Conservation (phyloP, 768 basidiomycete species). For the Coprinellus micaceus region DNA sequence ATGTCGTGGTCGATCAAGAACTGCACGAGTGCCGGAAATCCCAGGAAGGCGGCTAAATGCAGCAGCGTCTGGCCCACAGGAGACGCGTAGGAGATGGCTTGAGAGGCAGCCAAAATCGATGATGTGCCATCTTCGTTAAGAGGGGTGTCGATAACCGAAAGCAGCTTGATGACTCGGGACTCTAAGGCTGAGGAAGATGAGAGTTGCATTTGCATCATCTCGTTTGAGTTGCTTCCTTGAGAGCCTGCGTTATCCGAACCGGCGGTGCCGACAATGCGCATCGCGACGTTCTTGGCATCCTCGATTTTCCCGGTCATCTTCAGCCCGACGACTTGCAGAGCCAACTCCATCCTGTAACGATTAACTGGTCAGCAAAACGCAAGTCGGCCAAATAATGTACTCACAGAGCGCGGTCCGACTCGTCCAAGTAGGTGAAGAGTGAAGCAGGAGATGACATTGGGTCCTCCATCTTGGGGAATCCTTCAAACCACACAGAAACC, state of each 20-base stretch:
- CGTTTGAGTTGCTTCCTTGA: constrained; percentile 26
- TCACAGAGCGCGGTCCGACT: constrained; percentile 84
- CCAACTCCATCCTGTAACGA: constrained; percentile 81
- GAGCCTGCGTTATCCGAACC: constrained; percentile 47
- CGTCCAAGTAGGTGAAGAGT: constrained; percentile 88
- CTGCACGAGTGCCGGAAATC: constrained; percentile 62
- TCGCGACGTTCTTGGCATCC: constrained; percentile 88
- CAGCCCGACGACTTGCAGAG: constrained; percentile 89
- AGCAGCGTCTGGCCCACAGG: constrained; percentile 80
- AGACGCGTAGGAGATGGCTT: constrained; percentile 70
- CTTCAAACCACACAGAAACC: constrained; percentile 88
- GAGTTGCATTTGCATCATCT: constrained; percentile 51
- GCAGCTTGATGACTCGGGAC: constrained; percentile 71
- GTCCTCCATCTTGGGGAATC: constrained; percentile 60
- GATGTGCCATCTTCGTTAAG: constrained; percentile 41
- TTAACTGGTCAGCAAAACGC: constrained; percentile 10
- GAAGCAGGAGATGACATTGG: constrained; percentile 45
- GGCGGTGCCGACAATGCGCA: constrained; percentile 84
- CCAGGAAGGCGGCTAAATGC: constrained; percentile 80
- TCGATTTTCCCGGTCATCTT: constrained; percentile 97
- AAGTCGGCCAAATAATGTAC: constrained; percentile 4
- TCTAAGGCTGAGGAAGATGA: constrained; percentile 61
- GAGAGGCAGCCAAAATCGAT: constrained; percentile 35
- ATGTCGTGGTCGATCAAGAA: constrained; percentile 72
- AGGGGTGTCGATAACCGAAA: constrained; percentile 71